Percentiles rank a stretch among this genome's conserved stretches.
Conservation (phyloP, 129 eudicot genomes). For the Artemisia tridentata region DNA sequence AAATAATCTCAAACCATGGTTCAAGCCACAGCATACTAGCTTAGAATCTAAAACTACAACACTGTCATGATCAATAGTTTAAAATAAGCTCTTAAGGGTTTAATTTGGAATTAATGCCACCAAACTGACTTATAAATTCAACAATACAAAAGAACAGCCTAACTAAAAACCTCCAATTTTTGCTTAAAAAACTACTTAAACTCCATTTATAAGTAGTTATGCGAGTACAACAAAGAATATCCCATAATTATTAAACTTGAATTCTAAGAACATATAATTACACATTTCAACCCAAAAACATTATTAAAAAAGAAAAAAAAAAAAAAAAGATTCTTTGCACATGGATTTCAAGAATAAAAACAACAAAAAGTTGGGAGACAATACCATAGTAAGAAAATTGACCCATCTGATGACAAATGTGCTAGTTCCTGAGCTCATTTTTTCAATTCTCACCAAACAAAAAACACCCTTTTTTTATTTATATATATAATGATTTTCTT, state of each 20-base stretch:
- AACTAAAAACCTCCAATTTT: not conserved
- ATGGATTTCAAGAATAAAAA: not conserved
- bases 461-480: not conserved
- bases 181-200: conserved; percentile 14
- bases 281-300: conserved; percentile 13
- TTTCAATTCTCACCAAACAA: not conserved
- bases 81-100: no score
- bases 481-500: not conserved
- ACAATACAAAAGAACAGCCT: not conserved
- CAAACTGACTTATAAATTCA: no score
- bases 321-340: not conserved
- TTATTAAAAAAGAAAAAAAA: not conserved
- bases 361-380: conserved; percentile 13
- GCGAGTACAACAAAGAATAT: no score
- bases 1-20: conserved; percentile 1
- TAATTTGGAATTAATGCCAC: no score
- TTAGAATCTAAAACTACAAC: conserved; percentile 3
- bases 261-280: not conserved
- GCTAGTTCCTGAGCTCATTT: conserved; percentile 70
- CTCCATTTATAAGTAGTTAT: not conserved
- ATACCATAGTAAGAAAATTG: conserved; percentile 69
- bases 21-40: not conserved
- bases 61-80: not conserved
- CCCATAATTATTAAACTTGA: no score
- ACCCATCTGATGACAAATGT: conserved; percentile 87